A percentile compares a stretch with the other conserved stretches of the same genome.
phyloP scores from a whole-genome alignment of 768 basidiomycete genomes.

The Phanerochaete carnosa region DNA sequence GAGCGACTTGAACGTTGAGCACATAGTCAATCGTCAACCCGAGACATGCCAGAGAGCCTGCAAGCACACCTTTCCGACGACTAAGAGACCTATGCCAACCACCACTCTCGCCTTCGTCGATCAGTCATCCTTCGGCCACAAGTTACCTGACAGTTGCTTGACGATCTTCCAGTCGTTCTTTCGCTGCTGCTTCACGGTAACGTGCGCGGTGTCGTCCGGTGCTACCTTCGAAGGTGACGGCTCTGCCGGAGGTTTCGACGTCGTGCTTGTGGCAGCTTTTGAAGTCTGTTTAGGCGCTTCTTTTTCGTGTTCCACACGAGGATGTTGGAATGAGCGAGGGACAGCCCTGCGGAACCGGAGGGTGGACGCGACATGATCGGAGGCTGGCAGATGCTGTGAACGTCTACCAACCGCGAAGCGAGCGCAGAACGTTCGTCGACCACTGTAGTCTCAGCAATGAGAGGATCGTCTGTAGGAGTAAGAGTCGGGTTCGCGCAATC shows the following conservation, averaged over 20 bases:
- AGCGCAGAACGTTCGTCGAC: slow-evolving; percentile 3
- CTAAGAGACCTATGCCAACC: slow-evolving; percentile 73
- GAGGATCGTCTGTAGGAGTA: neutral
- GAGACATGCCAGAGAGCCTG: neutral
- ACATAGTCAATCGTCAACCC: too few species aligned
- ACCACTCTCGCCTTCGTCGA: slow-evolving; percentile 79
- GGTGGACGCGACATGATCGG: neutral
- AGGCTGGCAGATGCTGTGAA: neutral
- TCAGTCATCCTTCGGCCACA: slow-evolving; percentile 91
- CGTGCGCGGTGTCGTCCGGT: slow-evolving; percentile 10
- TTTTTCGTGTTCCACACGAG: slow-evolving; percentile 1
- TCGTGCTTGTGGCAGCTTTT: neutral
- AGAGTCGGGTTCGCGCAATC: slow-evolving; percentile 1
- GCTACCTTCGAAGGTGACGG: neutral
- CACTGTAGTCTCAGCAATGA: neutral
- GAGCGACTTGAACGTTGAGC: too few species aligned
- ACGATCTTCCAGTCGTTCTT: slow-evolving; percentile 85
- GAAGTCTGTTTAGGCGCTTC: neutral
- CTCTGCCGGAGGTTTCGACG: neutral
- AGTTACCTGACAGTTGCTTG: slow-evolving; percentile 76
- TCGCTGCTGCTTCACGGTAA: slow-evolving; percentile 45
- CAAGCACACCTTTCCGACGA: slow-evolving; percentile 75
- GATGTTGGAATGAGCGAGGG: slow-evolving; percentile 3
- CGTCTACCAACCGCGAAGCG: neutral
- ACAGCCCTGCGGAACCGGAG: neutral